Conservation (phyloP, 2,329 filamentous ascomycete species). For the Colletotrichum theobromicola region DNA sequence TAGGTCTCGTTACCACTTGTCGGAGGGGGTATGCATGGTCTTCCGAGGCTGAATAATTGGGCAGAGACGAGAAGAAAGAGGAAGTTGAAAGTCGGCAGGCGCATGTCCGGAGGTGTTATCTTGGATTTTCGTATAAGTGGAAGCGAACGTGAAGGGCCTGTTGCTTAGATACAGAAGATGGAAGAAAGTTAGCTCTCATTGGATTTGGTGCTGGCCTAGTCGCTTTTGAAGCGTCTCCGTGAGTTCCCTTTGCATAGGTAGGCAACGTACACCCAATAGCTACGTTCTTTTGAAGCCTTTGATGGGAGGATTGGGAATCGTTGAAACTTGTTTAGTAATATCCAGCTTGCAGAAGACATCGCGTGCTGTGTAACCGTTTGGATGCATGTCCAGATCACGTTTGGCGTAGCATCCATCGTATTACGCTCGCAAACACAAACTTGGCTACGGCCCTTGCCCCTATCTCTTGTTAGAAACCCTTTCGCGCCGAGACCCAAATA, state of each 20-base stretch:
- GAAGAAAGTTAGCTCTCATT: accelerated
- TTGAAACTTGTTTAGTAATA: neutral
- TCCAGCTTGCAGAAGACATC: accelerated
- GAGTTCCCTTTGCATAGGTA: neutral
- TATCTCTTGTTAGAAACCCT: neutral
- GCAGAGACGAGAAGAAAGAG: neutral
- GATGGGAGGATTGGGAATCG: neutral
- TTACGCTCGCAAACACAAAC: accelerated
- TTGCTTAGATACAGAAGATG: accelerated
- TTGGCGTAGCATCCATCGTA: neutral
- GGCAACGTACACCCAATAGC: neutral
- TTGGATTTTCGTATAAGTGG: accelerated
- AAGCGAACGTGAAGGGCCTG: accelerated
- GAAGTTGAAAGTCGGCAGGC: neutral
- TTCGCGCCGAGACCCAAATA: neutral
- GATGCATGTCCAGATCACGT: neutral
- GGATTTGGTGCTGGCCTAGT: accelerated
- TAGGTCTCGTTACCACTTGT: neutral
- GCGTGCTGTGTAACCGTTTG: neutral
- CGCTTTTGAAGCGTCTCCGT: accelerated
- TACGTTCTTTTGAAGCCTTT: neutral
- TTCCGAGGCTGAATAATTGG: neutral
- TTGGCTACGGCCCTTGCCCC: neutral
- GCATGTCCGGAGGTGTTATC: neutral
- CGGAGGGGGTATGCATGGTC: neutral